These are phyloP conservation scores for Arachis stenosperma DNA, from an alignment of 306 rosid species.

Conservation along the genomic window DNA sequence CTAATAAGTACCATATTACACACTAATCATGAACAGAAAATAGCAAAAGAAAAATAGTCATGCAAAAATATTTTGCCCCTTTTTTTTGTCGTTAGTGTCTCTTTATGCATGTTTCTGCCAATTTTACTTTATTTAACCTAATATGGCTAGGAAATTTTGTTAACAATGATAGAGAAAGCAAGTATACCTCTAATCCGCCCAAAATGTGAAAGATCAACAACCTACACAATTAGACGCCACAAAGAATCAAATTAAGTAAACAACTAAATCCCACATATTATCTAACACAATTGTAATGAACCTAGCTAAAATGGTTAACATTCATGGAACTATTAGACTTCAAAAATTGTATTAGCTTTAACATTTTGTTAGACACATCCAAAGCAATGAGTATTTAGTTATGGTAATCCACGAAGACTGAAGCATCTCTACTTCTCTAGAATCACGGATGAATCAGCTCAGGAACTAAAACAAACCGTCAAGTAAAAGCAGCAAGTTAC, in stretches of 20 bases:
- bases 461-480: slow-evolving; percentile 12
- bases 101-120: slow-evolving; percentile 10
- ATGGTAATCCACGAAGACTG: background rate
- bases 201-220: slow-evolving; percentile 92
- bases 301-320: slow-evolving; percentile 24
- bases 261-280: slow-evolving; percentile 1
- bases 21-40: too few relatives aligned
- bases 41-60: too few relatives aligned
- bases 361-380: background rate
- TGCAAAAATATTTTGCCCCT: background rate
- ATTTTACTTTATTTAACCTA: slow-evolving; percentile 13
- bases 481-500: background rate
- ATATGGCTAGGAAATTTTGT: slow-evolving; percentile 6
- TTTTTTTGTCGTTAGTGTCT: background rate
- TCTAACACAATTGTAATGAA: slow-evolving; percentile 4
- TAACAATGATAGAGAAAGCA: slow-evolving; percentile 25
- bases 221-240: slow-evolving; percentile 53
- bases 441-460: slow-evolving; percentile 13
- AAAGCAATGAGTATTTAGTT: slow-evolving; percentile 1
- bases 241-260: slow-evolving; percentile 31
- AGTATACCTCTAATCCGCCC: slow-evolving; percentile 89
- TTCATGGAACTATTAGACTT: slow-evolving; percentile 25
- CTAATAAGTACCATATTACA: background rate
- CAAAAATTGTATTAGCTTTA: slow-evolving; percentile 15
- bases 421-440: slow-evolving; percentile 36